Base-by-base conservation (phyloP, 1,139 yeast genomes). In the Pichia sp. region DNA sequence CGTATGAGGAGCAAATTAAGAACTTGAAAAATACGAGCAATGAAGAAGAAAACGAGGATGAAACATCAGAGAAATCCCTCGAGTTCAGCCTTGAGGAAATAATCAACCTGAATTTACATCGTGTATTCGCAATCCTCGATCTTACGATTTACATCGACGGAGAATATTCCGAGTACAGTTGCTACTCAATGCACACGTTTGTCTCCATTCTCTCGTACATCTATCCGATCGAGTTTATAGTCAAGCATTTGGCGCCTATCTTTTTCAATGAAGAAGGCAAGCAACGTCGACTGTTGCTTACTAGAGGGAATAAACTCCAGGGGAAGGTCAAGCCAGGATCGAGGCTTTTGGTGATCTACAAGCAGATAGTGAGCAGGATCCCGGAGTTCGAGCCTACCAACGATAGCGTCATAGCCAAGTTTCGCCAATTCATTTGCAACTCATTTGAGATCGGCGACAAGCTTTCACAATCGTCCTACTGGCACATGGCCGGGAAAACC, bases 241-340 rank as follows among this genome's bases (percentile, higher is more conserved):
- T 64, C 49, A 48, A 11, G 31, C 34, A 36, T 58, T 66, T 57
- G 60, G 61, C 5, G 50, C 63, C n/a, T 90, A 90, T 62, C 89
- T 58, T 60, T 8, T 60, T 67, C 8, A 56, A 65, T 15, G 23
- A 45, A 13, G 11, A 47, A 1, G 8, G 34, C 10, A 54, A 54
- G 46, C 26, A 30, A 2, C 45, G 53, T 4, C 55, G 68, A 47
- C 34, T 62, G 23, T 46, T 59, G 8, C 50, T 68, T 7, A 64
- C 70, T 0, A 54, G 60, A 8, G 50, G 58, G 38, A 64, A 65
- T 53, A 56, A 52, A 11, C 53, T 67, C 5, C 58, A 61, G 8
- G 71, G 70, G 23, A 68, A 66, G 47, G 53, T 57, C 5, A 65
- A 65, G 53, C 69, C 70, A 4, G 71, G 71, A 2, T 62, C 69